Conservation (phyloP, 179 eudicot genomes). For the Corrigiola litoralis region DNA sequence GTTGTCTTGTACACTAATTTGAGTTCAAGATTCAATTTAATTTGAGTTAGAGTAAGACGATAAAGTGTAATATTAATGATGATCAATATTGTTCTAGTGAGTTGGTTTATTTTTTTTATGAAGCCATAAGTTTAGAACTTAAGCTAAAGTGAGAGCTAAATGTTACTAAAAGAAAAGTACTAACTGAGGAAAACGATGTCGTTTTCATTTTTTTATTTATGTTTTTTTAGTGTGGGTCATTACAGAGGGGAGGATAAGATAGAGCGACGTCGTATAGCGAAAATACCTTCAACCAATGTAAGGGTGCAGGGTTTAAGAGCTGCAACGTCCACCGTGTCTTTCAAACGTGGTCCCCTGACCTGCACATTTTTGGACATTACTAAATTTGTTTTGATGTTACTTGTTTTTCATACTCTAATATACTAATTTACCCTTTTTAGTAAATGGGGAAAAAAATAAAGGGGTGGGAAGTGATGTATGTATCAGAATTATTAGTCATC, state of each 20-base stretch:
- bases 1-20: too few species aligned
- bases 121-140: too few species aligned
- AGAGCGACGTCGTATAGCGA: slow-evolving; percentile 32
- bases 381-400: not conserved
- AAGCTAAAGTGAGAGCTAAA: too few species aligned
- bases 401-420: not conserved
- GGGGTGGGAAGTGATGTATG: not conserved
- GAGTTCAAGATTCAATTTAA: too few species aligned
- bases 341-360: slow-evolving; percentile 85
- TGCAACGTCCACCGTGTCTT: slow-evolving; percentile 83
- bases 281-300: slow-evolving; percentile 69
- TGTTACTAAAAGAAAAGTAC: too few species aligned
- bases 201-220: not conserved
- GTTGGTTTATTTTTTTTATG: too few species aligned
- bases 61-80: too few species aligned
- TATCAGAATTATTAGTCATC: slow-evolving; percentile 6
- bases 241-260: slow-evolving; percentile 18
- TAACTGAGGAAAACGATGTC: slow-evolving; percentile 13
- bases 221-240: not conserved
- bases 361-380: slow-evolving; percentile 22
- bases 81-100: too few species aligned
- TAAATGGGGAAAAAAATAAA: not conserved
- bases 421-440: slow-evolving; percentile 12
- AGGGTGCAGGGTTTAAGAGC: slow-evolving; percentile 89
- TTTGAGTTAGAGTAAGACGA: too few species aligned